Conservation (phyloP, 225 moss, liverwort and hornwort species). For the Sphagnum tenellum region DNA sequence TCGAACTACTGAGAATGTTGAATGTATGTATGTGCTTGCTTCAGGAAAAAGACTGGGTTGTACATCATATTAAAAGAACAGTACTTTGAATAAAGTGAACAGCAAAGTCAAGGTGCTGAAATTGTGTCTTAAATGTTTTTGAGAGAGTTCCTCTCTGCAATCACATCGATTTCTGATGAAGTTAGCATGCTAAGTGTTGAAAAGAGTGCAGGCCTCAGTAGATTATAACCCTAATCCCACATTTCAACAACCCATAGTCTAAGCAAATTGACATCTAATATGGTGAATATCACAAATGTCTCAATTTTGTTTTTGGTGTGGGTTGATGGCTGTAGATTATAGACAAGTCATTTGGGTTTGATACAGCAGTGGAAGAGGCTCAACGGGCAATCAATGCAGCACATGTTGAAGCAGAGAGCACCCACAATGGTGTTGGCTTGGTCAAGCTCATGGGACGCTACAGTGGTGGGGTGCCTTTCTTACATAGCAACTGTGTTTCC, state of each 20-base stretch:
- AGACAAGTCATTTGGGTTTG: constrained; percentile 70
- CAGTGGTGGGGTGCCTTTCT: constrained; percentile 22
- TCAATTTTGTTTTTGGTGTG: background rate
- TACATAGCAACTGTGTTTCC: background rate
- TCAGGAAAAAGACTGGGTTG: too few species aligned
- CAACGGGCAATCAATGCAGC: constrained; percentile 69
- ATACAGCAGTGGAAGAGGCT: constrained; percentile 79
- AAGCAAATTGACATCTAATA: background rate
- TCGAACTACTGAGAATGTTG: background rate
- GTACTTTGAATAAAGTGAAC: too few species aligned
- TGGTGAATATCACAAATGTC: background rate
- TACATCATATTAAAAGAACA: too few species aligned
- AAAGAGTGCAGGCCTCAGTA: background rate
- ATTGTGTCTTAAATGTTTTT: too few species aligned
- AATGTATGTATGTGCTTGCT: too few species aligned
- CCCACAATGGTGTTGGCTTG: constrained; percentile 71
- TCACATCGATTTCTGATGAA: background rate
- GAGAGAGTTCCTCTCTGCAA: background rate
- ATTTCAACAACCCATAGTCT: background rate
- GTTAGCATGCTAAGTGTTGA: background rate
- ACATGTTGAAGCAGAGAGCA: constrained; percentile 73
- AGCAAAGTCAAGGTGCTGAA: too few species aligned
- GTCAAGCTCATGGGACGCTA: constrained; percentile 88
- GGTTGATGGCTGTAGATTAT: constrained; percentile 22
- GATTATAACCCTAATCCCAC: background rate